Conservation (phyloP, 352 stramenopile species). For the Thraustochytrium sp. region DNA sequence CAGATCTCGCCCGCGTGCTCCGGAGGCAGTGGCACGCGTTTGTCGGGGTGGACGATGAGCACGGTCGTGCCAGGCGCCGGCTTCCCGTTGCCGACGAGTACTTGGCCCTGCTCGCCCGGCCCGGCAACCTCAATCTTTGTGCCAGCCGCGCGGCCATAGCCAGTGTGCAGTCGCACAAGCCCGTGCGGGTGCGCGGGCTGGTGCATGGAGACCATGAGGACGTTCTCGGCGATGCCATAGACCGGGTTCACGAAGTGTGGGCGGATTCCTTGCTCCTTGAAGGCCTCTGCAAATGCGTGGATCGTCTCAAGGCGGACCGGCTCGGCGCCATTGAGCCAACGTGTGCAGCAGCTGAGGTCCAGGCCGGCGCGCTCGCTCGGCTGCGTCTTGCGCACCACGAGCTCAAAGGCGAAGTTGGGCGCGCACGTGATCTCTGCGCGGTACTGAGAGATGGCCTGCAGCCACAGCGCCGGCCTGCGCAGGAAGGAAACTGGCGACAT, state of each 20-base stretch:
- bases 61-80: slow-evolving; percentile 66
- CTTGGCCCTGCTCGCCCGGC: slow-evolving; percentile 57
- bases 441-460: slow-evolving; percentile 79
- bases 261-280: slow-evolving; percentile 74
- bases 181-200: slow-evolving; percentile 57
- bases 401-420: slow-evolving; percentile 95
- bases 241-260: slow-evolving; percentile 83
- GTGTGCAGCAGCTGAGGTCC: slow-evolving; percentile 64
- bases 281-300: slow-evolving; percentile 76
- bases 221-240: slow-evolving; percentile 98
- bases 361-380: slow-evolving; percentile 61
- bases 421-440: slow-evolving; percentile 89
- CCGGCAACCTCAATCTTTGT: slow-evolving; percentile 69
- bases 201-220: slow-evolving; percentile 92
- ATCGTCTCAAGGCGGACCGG: slow-evolving; percentile 69
- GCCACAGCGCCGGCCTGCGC: slow-evolving; percentile 86
- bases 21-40: slow-evolving; percentile 51
- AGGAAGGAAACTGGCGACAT: slow-evolving; percentile 96
- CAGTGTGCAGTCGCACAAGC: slow-evolving; percentile 79
- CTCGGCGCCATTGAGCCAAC: slow-evolving; percentile 68
- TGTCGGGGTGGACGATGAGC: slow-evolving; percentile 62
- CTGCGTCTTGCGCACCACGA: slow-evolving; percentile 81
- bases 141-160: slow-evolving; percentile 57
- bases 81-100: slow-evolving; percentile 66
- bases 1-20: slow-evolving; percentile 73